Conservation (phyloP, 2,329 filamentous ascomycete species). For the Botrytis porri region DNA sequence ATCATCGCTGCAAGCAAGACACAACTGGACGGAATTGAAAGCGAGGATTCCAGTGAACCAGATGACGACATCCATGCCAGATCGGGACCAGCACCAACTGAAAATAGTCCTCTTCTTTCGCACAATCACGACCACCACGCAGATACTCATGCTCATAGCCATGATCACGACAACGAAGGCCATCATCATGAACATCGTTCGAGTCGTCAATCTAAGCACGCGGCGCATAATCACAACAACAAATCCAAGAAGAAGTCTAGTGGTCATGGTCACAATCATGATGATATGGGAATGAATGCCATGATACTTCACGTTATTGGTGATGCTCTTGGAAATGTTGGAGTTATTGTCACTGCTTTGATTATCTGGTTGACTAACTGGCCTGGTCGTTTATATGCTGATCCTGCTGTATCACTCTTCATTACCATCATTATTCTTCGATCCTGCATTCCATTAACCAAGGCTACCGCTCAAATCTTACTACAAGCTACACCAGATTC, state of each 20-base stretch:
- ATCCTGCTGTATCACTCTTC: constrained; percentile 87
- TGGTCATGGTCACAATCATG: constrained; percentile 73
- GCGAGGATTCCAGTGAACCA: constrained; percentile 48
- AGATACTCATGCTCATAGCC: constrained; percentile 7
- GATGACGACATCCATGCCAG: constrained; percentile 35
- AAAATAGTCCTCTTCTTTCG: constrained; percentile 32
- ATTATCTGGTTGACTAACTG: constrained; percentile 89
- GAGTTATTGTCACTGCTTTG: constrained; percentile 77
- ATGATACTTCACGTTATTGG: constrained; percentile 76
- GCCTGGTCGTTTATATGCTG: constrained; percentile 79
- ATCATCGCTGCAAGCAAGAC: constrained; percentile 81
- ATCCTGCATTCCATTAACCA: constrained; percentile 75
- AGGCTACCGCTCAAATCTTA: constrained; percentile 80
- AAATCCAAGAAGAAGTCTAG: constrained; percentile 63
- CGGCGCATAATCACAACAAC: constrained; percentile 71
- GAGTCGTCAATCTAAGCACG: constrained; percentile 49
- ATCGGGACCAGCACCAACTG: constrained; percentile 41
- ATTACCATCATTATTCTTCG: constrained; percentile 79
- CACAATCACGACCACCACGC: constrained; percentile 8
- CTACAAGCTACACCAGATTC: constrained; percentile 91
- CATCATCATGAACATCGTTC: constrained; percentile 23
- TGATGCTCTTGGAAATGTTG: constrained; percentile 81
- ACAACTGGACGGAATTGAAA: constrained; percentile 56
- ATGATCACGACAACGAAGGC: constrained; percentile 24
- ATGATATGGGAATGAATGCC: constrained; percentile 92